Base-by-base conservation (phyloP, 2,329 filamentous ascomycete genomes). In the Herpomyces periplanetae region DNA sequence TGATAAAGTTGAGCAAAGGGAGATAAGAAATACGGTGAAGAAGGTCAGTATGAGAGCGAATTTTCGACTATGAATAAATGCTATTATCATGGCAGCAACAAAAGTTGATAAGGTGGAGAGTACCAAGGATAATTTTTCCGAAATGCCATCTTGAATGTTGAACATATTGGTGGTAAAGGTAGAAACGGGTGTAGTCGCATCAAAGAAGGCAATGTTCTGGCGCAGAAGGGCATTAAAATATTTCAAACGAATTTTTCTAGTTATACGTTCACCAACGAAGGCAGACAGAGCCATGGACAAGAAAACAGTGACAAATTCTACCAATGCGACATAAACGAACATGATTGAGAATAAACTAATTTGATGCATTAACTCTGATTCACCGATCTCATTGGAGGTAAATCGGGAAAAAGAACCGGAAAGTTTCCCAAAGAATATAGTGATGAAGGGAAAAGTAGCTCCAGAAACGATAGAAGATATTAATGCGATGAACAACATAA, bases 71-170 rank as follows among this genome's bases (percentile, higher is more conserved):
- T 66, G 65, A 37, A 75, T 40, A 34, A 87, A 91, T 2, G 64
- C 69, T 27, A 96, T 75, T 21, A 88, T 44, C 27, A 87, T 87
- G 8, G 71, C 69, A 0, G 73, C 59, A 21, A 85, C 41, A 31
- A 91, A 91, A 5, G 68, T 73, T 1, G 71, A 56, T 3, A 71
- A 19, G 6, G 66, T 65, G 7, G 58, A 55, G 21, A 85, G 34
- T 0, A 66, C 71, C 26, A 87, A 41, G 7, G 56, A 58, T 17
- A 85, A 51, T 42, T 87, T 87, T 37, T 85, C 68, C 0, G 68
- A 84, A 17, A 96, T 69, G 22, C 71, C 75, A 27, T 85, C 73
- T 36, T 88, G 75, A 21, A 91, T 61, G n/a, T n/a, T n/a, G n/a
- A n/a, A n/a, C 20, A 85, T 44, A 31, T 87, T 88, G 17, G 69